Base-by-base conservation (phyloP, 352 stramenopile genomes). In the Saprolegnia parasitica region DNA sequence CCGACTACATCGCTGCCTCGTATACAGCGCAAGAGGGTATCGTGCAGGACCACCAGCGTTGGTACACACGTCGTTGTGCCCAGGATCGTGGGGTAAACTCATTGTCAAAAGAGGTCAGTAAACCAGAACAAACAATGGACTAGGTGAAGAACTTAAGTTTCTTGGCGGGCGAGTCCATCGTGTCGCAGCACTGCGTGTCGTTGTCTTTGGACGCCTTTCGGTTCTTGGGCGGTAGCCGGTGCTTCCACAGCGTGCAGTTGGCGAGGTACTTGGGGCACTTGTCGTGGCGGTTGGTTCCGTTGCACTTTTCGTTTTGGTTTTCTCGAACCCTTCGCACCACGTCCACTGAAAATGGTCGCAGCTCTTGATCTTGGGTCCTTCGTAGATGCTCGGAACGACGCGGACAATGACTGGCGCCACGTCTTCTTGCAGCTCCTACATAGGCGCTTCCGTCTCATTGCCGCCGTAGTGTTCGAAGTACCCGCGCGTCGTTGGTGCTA, bases 281-380 rank as follows among this genome's bases (percentile, higher is more conserved):
- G 67, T 93, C 85, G 70, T 93, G 85, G 45, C 85, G 83, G 64
- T 93, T 93, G 16, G 85, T 93, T 47, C 85, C 85, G 45, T 81
- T 84, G 74, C 83, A 93, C 58, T 93, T 93, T 65, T 91, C 85
- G 66, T 93, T 93, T 47, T 79, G 24, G 83, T 90, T 62, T 93
- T 93, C 50, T 84, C 83, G 32, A 88, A 93, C 4, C 85, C 85
- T 76, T 93, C 85, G 71, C 85, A 93, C 85, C 85, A 93, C 0
- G 83, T 93, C 85, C 85, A 93, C 67, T 91, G 85, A 64, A 91
- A 93, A 67, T 93, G 85, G 58, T 93, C 85, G 46, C 85, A 93
- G 54, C 81, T 90, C 68, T 88, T 88, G 62, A 93, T 84, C 72
- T 93, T 93, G 68, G 73, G 71, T 42, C 85, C 85, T 84, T 93